Evolutionary conservation across 805 yeast species (phyloP).

Genomic region (Ogataea henricii): DNA sequence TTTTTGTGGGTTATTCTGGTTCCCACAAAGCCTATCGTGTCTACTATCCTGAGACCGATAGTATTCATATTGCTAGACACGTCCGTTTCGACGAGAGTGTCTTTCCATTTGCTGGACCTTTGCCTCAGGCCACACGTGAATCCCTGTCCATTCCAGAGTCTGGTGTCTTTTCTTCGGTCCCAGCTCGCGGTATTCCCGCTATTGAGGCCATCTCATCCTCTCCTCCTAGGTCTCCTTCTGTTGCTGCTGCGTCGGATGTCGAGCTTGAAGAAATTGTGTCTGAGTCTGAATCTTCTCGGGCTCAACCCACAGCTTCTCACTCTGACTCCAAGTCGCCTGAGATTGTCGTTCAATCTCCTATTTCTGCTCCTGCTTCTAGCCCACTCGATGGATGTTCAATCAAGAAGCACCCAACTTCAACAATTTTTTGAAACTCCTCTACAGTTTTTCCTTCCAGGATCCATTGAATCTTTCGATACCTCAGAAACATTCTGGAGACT

Average conservation of each 20-base stretch:
- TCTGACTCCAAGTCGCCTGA: no score
- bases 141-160: not conserved
- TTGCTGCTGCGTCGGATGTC: not conserved
- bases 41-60: constrained; percentile 1
- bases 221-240: not conserved
- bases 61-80: constrained; percentile 2
- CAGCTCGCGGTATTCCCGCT: not conserved
- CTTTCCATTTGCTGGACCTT: not conserved
- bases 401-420: no score
- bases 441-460: no score
- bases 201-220: not conserved
- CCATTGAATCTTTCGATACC: no score
- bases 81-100: constrained; percentile 2
- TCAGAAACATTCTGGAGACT: no score
- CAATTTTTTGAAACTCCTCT: no score
- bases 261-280: no score
- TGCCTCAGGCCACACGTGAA: not conserved
- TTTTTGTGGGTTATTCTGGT: not conserved
- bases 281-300: no score
- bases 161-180: not conserved
- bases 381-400: no score
- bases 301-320: no score
- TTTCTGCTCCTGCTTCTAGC: no score
- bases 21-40: constrained; percentile 2
- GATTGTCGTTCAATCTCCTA: no score